phyloP scores from a whole-genome alignment of 2,329 filamentous ascomycete genomes.

The Gnomoniopsis sp. region DNA sequence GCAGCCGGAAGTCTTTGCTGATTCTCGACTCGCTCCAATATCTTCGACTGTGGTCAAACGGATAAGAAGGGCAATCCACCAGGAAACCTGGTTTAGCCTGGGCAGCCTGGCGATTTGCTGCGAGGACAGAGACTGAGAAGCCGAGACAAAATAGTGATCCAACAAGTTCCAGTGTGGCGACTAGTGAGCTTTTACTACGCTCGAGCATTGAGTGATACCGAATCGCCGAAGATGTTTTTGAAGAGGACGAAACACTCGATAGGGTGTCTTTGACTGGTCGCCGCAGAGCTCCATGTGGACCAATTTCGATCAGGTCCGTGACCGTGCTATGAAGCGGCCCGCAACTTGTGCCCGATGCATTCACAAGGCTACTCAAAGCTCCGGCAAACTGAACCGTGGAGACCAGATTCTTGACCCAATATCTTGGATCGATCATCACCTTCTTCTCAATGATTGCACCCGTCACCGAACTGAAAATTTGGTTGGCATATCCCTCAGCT shows the following conservation, averaged over 20 bases:
- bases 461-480: conserved; percentile 19
- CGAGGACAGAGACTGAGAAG: conserved; percentile 21
- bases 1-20: not conserved
- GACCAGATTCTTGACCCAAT: conserved; percentile 30
- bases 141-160: conserved; percentile 26
- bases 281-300: conserved; percentile 25
- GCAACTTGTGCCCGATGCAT: not conserved
- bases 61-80: not conserved
- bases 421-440: conserved; percentile 8
- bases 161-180: conserved; percentile 22
- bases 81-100: conserved; percentile 29
- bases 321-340: too few species aligned
- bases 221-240: too few species aligned
- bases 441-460: not conserved
- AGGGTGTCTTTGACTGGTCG: conserved; percentile 22
- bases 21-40: not conserved
- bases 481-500: too few species aligned
- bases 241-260: too few species aligned
- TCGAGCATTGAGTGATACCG: conserved; percentile 24
- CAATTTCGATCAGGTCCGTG: conserved; percentile 23
- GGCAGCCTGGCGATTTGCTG: conserved; percentile 20
- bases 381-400: conserved; percentile 26
- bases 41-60: not conserved
- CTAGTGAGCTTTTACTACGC: conserved; percentile 19
- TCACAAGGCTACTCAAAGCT: conserved; percentile 17